phyloP scores from a whole-genome alignment of 1,284 basidiomycete species.

The Amylostereum chailletii region DNA sequence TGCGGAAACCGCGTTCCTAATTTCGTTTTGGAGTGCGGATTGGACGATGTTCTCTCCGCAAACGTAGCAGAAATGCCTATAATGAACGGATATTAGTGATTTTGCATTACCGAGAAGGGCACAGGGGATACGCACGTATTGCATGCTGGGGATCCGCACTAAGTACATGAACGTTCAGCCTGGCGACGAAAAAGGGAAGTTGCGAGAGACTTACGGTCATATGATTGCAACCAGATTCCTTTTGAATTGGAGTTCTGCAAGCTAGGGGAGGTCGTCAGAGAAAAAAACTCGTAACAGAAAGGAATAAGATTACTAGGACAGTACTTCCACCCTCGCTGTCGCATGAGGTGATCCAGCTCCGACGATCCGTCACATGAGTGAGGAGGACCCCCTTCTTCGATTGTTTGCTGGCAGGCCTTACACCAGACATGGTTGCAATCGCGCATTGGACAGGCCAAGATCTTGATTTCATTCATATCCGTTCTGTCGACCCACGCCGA shows the following conservation, averaged over 20 bases:
- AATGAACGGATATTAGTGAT: neutral
- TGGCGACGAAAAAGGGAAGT: neutral
- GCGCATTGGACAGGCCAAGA: slow-evolving; percentile 35
- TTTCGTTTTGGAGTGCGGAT: slow-evolving; percentile 34
- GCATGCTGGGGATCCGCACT: slow-evolving; percentile 52
- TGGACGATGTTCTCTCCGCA: slow-evolving; percentile 44
- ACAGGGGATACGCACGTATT: slow-evolving; percentile 34
- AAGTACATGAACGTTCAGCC: neutral
- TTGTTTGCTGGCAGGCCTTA: slow-evolving; percentile 38
- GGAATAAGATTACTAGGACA: slow-evolving; percentile 35
- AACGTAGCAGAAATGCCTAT: slow-evolving; percentile 51
- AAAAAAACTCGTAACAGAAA: neutral
- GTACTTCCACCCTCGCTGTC: slow-evolving; percentile 42
- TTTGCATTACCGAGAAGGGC: neutral
- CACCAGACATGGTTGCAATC: slow-evolving; percentile 43
- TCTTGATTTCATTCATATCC: slow-evolving; percentile 33
- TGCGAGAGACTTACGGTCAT: slow-evolving; percentile 39
- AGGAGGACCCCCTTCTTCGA: slow-evolving; percentile 25
- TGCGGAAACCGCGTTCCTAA: slow-evolving; percentile 28
- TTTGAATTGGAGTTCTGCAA: slow-evolving; percentile 51
- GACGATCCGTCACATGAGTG: slow-evolving; percentile 51
- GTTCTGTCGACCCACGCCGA: slow-evolving; percentile 39
- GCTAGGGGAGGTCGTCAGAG: slow-evolving; percentile 23
- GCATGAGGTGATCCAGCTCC: slow-evolving; percentile 46
- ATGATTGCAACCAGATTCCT: slow-evolving; percentile 52